phyloP scores from a whole-genome alignment of 169 alveolate genomes.

The Sarcocystis neurona region DNA sequence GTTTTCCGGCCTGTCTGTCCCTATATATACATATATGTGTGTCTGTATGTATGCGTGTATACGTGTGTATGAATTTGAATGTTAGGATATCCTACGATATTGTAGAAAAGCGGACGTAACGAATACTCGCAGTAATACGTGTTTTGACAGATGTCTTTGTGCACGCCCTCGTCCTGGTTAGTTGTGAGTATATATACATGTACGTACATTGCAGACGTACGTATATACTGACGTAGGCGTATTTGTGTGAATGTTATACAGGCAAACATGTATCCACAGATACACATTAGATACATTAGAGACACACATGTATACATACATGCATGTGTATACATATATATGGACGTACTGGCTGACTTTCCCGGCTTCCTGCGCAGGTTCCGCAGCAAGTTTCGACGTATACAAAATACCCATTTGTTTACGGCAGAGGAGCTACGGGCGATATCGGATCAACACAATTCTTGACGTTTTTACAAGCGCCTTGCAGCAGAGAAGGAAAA shows the following conservation, averaged over 20 bases:
- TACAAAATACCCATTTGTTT: slow-evolving; percentile 78
- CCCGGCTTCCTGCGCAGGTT: slow-evolving; percentile 57
- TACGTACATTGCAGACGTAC: too few relatives aligned
- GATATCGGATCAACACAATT: slow-evolving; percentile 13
- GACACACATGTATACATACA: too few relatives aligned
- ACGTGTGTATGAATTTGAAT: not conserved
- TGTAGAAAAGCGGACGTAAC: too few relatives aligned
- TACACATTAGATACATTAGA: too few relatives aligned
- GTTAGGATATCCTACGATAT: not conserved
- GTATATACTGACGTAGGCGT: too few relatives aligned
- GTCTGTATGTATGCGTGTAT: not conserved
- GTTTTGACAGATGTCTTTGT: too few relatives aligned
- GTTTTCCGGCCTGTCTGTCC: too few relatives aligned
- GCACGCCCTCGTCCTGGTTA: not conserved
- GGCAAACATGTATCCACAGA: too few relatives aligned
- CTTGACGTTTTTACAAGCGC: too few relatives aligned
- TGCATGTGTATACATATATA: not conserved
- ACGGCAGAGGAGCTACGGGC: slow-evolving; percentile 78
- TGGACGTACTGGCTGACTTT: not conserved
- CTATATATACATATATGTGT: not conserved
- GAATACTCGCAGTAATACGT: too few relatives aligned
- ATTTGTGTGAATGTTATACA: too few relatives aligned
- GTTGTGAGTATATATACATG: not conserved
- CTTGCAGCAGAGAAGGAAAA: too few relatives aligned
- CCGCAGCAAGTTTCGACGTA: slow-evolving; percentile 74